Base-by-base conservation (phyloP, 768 basidiomycete species). In the Aureoboletus auriporus region DNA sequence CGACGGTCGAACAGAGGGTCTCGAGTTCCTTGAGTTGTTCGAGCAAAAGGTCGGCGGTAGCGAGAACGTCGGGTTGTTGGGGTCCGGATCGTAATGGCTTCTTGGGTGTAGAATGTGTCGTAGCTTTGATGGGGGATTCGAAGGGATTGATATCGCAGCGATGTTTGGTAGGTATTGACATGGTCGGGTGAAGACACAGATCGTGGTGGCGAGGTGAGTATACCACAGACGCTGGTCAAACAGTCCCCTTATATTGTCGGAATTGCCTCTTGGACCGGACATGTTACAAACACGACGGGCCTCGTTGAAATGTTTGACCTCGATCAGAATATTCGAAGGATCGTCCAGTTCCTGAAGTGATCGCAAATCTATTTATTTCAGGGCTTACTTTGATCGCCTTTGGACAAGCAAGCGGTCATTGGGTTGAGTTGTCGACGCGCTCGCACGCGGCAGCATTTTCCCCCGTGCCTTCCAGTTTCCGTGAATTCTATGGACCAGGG, bases 21-120 rank as follows among this genome's bases (percentile, higher is more conserved):
- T 65, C 62, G 12, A 68, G 66, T 14, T 52, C 51, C 39, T 53
- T 54, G 4, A 66, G 38, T 5, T 66, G 64, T 29, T 56, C 55
- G 39, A 66, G 44, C 23, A 66, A 51, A 20, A 62, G 63, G 43
- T 55, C 65, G 3, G 66, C 62, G 13, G 64, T 68, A 27, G 52
- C 52, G 46, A 66, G 66, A n/a, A 64, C 34, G 39, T 66, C 50
- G 35, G 50, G 39, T 17, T 56, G 50, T 42, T 39, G 54, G 8
- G 49, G 26, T 39, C n/a, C 23, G 16, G 9, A 44, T 26, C 29
- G n/a, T 7, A 38, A 4, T 29, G 1, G 27, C 20, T 33, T 23
- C 10, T 27, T 17, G 34, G 50, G 41, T 23, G 45, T 17, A 14
- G 35, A 40, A n/a, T 8, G 23, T 20, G 27, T 1, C 6, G 8